phyloP scores from a whole-genome alignment of 164 flowering plant genomes.

The Euptelea pleiosperma region DNA sequence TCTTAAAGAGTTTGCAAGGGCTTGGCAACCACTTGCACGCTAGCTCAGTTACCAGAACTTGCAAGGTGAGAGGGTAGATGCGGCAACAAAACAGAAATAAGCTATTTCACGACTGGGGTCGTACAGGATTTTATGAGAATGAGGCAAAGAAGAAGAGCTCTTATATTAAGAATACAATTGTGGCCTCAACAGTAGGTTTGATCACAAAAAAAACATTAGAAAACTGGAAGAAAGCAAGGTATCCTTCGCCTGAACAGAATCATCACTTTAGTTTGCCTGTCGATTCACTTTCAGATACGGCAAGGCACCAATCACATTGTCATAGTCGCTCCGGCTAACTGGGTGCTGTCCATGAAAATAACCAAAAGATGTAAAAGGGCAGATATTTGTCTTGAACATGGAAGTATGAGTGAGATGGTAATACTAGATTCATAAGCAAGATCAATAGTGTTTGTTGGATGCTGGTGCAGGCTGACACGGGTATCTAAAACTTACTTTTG shows the following conservation, averaged over 20 bases:
- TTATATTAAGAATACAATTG: background rate
- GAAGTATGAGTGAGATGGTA: no score
- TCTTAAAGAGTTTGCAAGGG: no score
- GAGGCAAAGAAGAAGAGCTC: background rate
- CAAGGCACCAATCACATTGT: conserved; percentile 83
- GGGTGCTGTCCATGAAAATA: conserved; percentile 43
- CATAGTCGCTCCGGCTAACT: conserved; percentile 78
- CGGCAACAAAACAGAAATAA: no score
- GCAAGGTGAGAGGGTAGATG: no score
- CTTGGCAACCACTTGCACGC: no score
- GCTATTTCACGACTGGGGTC: no score
- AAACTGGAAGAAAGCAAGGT: background rate
- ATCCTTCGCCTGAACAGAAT: background rate
- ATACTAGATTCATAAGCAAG: no score
- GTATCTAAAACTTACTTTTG: no score
- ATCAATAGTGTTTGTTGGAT: no score
- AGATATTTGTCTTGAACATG: background rate
- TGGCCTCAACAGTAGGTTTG: background rate
- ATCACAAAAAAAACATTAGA: conserved; percentile 11
- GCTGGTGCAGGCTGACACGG: no score
- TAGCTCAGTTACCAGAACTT: no score
- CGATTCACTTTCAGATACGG: conserved; percentile 94
- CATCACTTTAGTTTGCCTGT: conserved; percentile 32
- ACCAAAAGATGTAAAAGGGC: conserved; percentile 8
- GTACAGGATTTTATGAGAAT: background rate